Base-by-base conservation (phyloP, 169 alveolate genomes). In the Neospora caninum region DNA sequence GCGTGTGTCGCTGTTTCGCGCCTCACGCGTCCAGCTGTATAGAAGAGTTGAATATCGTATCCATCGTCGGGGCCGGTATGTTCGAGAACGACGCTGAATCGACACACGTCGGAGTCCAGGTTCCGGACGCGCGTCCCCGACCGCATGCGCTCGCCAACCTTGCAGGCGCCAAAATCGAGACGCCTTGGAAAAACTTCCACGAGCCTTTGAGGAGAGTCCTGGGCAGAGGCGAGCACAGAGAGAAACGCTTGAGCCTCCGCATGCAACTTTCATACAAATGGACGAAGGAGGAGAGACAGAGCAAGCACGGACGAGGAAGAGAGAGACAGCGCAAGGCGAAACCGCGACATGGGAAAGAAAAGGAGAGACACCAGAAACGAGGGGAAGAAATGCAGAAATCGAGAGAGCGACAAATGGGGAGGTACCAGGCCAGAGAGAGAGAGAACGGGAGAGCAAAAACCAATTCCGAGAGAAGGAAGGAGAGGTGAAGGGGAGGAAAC, bases 81-180 rank as follows among this genome's bases (percentile, higher is more conserved):
- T 43, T 78, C 86, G 45, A 78, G 86, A 22, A n/a, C 39, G 22
- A 78, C 86, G 45, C n/a, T 7, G 45, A 78, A 78, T n/a, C 86
- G 39, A n/a, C 86, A 78, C 10, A 78, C 86, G 45, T 78, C 86
- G 27, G 45, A n/a, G 86, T 78, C 86, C n/a, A 78, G 7, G 42
- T 78, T 78, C 20, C 86, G 39, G n/a, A 78, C 86, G 41, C 42
- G 86, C 10, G 42, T n/a, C 43, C 86, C 22, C 39, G 45, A 25
- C 86, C 31, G 86, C 58, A 49, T 49, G 58, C 58, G 58, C 86
- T 78, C 86, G 7, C 86, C 86, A 43, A n/a, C 86, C 58, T 49
- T 49, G 86, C 39, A n/a, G 39, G 31, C 86, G 73, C 86, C 86
- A 43, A 78, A 78, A n/a, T 78, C 86, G 43, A 78, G 45, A 78